Conservation (phyloP, 352 stramenopile species). For the Salisapilia sapeloensis region DNA sequence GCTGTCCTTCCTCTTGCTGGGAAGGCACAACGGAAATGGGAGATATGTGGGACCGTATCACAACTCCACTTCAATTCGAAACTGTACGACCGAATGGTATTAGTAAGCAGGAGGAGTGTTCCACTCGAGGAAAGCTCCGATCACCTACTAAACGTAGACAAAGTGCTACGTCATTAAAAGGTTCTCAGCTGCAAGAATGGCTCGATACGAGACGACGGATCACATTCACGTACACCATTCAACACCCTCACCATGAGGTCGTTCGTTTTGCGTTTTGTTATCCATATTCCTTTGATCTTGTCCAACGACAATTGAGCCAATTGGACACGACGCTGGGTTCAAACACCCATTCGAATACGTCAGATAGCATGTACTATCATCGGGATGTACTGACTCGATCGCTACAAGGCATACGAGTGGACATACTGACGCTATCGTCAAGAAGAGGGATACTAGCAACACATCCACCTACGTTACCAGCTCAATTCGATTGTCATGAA, state of each 20-base stretch:
- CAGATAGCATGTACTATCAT: slow-evolving; percentile 50
- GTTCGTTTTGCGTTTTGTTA: slow-evolving; percentile 59
- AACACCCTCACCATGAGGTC: slow-evolving; percentile 15
- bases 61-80: too few species aligned
- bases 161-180: background rate
- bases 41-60: too few species aligned
- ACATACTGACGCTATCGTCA: slow-evolving; percentile 51
- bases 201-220: slow-evolving; percentile 25
- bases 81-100: too few species aligned
- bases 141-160: slow-evolving; percentile 1
- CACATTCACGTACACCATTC: slow-evolving; percentile 24
- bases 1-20: too few species aligned
- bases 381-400: slow-evolving; percentile 46
- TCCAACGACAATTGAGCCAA: slow-evolving; percentile 23
- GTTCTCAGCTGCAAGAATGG: slow-evolving; percentile 1
- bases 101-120: too few species aligned
- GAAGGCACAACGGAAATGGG: too few species aligned
- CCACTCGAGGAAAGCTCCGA: too few species aligned
- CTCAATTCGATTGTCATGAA: slow-evolving; percentile 8
- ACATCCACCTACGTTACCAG: background rate
- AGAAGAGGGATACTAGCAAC: slow-evolving; percentile 1
- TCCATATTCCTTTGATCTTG: slow-evolving; percentile 43
- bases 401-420: slow-evolving; percentile 33
- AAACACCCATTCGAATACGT: slow-evolving; percentile 1
- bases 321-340: slow-evolving; percentile 13